phyloP scores from a whole-genome alignment of 768 basidiomycete genomes.

The Cystobasidiopsis lactophilus region DNA sequence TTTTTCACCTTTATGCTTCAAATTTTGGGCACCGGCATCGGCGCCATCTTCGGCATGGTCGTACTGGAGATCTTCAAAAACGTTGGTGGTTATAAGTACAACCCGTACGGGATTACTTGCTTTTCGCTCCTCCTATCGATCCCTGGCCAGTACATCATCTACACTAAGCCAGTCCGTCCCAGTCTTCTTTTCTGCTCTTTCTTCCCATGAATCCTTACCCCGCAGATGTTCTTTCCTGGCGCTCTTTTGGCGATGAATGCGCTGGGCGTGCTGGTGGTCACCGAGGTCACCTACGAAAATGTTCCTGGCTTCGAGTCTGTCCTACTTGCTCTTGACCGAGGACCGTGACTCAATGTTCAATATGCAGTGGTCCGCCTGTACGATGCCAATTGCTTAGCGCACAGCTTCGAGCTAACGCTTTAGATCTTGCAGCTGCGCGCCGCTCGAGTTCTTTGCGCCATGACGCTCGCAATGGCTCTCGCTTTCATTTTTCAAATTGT shows the following conservation, averaged over 20 bases:
- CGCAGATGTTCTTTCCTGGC: conserved; percentile 7
- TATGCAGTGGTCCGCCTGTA: too few species aligned
- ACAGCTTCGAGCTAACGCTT: too few species aligned
- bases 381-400: too few species aligned
- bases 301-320: conserved; percentile 21
- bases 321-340: too few species aligned
- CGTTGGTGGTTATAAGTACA: conserved; percentile 22
- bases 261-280: conserved; percentile 8
- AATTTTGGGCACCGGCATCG: conserved; percentile 18
- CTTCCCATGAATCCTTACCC: conserved; percentile 14
- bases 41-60: conserved; percentile 10
- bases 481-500: conserved; percentile 20
- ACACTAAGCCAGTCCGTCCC: conserved; percentile 4
- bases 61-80: conserved; percentile 20
- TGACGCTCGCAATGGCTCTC: conserved; percentile 21
- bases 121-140: conserved; percentile 3
- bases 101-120: conserved; percentile 16
- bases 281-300: conserved; percentile 19
- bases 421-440: conserved; percentile 17
- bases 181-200: neutral
- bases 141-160: conserved; percentile 11
- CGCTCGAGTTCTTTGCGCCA: conserved; percentile 18
- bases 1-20: conserved; percentile 22
- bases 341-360: too few species aligned
- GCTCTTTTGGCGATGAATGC: neutral